Evolutionary conservation across 1,139 yeast genomes (phyloP), one percentile per base, ranked within the genome.

Genomic region (Meyerozyma guilliermondii): DNA sequence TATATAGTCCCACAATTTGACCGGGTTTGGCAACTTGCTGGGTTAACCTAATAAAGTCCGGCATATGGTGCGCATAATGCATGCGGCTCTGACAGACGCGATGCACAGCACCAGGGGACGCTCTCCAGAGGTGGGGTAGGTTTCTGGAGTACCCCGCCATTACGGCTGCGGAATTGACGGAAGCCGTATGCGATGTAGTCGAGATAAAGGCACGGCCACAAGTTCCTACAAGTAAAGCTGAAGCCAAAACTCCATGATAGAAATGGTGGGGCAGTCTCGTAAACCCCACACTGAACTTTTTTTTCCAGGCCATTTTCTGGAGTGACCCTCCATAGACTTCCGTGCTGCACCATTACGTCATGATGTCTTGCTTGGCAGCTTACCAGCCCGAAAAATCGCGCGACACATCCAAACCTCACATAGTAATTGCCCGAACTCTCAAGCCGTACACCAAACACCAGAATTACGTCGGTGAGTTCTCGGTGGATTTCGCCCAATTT

Each of bases 371-470:
- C 34, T 30, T 30, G 34, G 34, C 34, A 30, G 7, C 8, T 9
- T 10, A 11, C 13, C 14, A 11, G 36, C n/a, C 36, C 36, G 36
- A 33, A 33, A 33, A 33, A 33, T 33, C 36, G 24, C 36, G 36
- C 36, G 36, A 20, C 24, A 31, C 35, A 33, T 20, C 36, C 36
- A 33, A 9, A 11, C 26, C 23, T 7, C 36, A 5, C 9, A 4
- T 13, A 16, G 14, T 11, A 18, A 20, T 33, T 9, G 16, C 16
- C 18, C 11, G 33, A 8, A 9, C 33, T 5, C 33, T 3, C 20
- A 8, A 29, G 33, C 33, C 33, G 18, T 5, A 13, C 16, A 13
- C 33, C 33, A 14, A 14, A 9, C 14, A 9, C 18, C 10, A 13
- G 10, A 14, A 14, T 9, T 14, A 29, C 20, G 33, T 29, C 33